Evolutionary conservation across 1,139 yeast species (phyloP).

Genomic region (Diutina scorzettiae): DNA sequence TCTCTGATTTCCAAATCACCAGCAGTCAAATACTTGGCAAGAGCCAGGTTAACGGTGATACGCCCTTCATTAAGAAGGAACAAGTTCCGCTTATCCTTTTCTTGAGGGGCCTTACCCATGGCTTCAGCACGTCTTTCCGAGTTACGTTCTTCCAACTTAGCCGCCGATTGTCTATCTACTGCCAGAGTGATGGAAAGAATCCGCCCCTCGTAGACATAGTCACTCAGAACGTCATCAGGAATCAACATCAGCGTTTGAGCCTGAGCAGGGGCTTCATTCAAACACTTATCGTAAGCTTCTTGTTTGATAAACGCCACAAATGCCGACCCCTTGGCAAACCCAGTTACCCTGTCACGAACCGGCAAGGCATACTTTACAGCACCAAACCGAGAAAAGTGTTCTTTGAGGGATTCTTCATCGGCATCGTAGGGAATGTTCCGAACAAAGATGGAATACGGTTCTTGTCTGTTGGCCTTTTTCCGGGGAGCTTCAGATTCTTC

Average conservation of each 20-base stretch:
- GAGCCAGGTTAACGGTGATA: slow-evolving; percentile 66
- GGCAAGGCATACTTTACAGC: slow-evolving; percentile 88
- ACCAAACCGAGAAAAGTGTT: slow-evolving; percentile 78
- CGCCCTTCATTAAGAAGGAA: slow-evolving; percentile 91
- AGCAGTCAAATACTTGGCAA: slow-evolving; percentile 56
- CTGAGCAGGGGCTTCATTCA: slow-evolving; percentile 68
- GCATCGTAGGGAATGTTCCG: slow-evolving; percentile 95
- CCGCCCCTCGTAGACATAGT: slow-evolving; percentile 88
- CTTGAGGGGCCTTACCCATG: slow-evolving; percentile 71
- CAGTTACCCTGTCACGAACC: slow-evolving; percentile 76
- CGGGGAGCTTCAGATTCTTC: slow-evolving; percentile 18
- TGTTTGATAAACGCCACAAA: slow-evolving; percentile 73
- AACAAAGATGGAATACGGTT: slow-evolving; percentile 64
- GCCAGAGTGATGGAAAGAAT: slow-evolving; percentile 75
- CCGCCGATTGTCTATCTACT: slow-evolving; percentile 82
- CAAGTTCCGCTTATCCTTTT: slow-evolving; percentile 73
- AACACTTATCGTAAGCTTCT: slow-evolving; percentile 54
- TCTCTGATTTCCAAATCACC: slow-evolving; percentile 83
- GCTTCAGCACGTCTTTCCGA: slow-evolving; percentile 61
- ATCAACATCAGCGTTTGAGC: slow-evolving; percentile 69
- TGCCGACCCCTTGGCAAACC: slow-evolving; percentile 88
- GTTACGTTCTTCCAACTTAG: slow-evolving; percentile 59
- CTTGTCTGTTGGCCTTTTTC: slow-evolving; percentile 47
- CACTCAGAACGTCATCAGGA: slow-evolving; percentile 84
- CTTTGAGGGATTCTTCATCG: slow-evolving; percentile 61